phyloP scores from a whole-genome alignment of 2,329 filamentous ascomycete species.

The Claviceps maximensis region DNA sequence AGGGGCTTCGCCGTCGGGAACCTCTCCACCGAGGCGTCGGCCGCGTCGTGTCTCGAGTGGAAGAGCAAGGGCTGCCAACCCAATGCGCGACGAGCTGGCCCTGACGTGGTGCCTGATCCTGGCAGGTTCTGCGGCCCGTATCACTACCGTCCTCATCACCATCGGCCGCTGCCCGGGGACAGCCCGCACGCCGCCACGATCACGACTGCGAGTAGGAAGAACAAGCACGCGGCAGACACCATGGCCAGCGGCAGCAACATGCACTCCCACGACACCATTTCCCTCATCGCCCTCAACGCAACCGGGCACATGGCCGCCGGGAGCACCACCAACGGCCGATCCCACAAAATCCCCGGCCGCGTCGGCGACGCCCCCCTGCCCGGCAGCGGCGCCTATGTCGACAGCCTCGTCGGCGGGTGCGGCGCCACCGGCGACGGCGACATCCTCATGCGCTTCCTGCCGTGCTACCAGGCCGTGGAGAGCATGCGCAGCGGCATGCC shows the following conservation, averaged over 20 bases:
- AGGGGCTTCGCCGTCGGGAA: conserved; percentile 36
- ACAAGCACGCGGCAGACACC: too few species aligned
- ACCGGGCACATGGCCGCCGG: conserved; percentile 37
- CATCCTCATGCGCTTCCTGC: conserved; percentile 43
- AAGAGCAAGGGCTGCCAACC: conserved; percentile 29
- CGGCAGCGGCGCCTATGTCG: conserved; percentile 42
- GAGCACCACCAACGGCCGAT: conserved; percentile 42
- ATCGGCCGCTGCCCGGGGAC: not conserved
- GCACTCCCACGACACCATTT: conserved; percentile 40
- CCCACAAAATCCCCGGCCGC: conserved; percentile 40
- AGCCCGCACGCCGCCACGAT: too few species aligned
- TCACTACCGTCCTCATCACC: not conserved
- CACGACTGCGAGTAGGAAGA: too few species aligned
- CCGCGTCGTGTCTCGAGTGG: conserved; percentile 30
- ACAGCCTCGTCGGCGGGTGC: conserved; percentile 39
- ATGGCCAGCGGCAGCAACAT: too few species aligned
- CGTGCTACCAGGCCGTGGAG: conserved; percentile 45
- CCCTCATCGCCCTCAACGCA: conserved; percentile 32
- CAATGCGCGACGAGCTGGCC: conserved; percentile 33
- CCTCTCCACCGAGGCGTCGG: conserved; percentile 28
- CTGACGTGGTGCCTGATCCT: conserved; percentile 27
- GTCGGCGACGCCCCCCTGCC: conserved; percentile 43
- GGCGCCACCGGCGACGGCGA: conserved; percentile 45
- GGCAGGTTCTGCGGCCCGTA: conserved; percentile 33
- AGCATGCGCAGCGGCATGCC: conserved; percentile 35